Evolutionary conservation across 139 green algal genomes (phyloP), one percentile per base, ranked within the genome.

Genomic region (Coelastrella sp.): DNA sequence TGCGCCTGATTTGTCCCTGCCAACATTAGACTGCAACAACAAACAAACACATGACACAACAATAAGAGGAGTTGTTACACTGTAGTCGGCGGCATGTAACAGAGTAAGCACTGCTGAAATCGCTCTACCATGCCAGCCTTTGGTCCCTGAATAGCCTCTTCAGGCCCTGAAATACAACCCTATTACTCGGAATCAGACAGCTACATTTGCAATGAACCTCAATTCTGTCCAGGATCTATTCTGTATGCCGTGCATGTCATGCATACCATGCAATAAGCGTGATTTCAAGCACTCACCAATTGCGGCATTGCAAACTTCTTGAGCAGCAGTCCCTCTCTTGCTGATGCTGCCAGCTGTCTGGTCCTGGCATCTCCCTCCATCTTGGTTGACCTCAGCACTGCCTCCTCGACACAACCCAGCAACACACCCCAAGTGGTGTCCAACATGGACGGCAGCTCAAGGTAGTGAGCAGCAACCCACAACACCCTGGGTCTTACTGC

Each of bases 381-480:
- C 30, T 67, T 66, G 30, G 5, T 41, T 19, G 30, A 37, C 13
- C 81, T 38, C 81, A 86, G 35, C 51, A 86, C 67, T 6, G 81
- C 68, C 45, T 86, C 81, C 53, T 84, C 79, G 21, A 85, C 64
- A n/a, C 64, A 67, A 43, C 19, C 45, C 6, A 85, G 64, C 64
- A 85, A 41, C 35, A 63, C 27, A 17, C 37, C 63, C 79, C 79
- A 85, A 6, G 64, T 85, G 34, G 51, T 72, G 21, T 86, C 81
- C 19, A 89, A 50, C 43, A 75, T 59, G 17, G 19, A 25, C 0
- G 81, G 62, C 53, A 90, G 81, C 30, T 88, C 76, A 57, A 93
- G 48, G 75, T 90, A 89, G 62, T 92, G 90, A 3, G 79, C 83
- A 3, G 87, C 82, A 34, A 94, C 89, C 92, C 92, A 95, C 43